These are phyloP conservation scores for Starmerella powellii DNA, from an alignment of 805 yeast species.

Conservation along the genomic window DNA sequence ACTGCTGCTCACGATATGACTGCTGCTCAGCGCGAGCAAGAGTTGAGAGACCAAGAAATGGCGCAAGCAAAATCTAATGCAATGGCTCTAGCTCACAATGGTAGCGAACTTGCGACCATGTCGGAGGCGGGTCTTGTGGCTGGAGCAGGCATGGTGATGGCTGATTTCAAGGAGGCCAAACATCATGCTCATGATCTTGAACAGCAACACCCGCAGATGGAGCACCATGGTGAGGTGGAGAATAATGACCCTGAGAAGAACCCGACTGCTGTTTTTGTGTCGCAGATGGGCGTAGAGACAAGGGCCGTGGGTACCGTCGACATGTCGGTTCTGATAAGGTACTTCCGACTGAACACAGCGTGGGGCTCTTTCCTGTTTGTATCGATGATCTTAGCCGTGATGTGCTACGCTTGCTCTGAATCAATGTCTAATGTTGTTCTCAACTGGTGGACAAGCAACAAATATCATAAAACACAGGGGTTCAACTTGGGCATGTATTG, in stretches of 20 bases:
- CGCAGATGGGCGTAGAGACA: constrained; percentile 11
- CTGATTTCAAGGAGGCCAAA: not conserved
- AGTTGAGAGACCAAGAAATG: not conserved
- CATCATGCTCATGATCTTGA: not conserved
- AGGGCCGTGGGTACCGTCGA: constrained; percentile 13
- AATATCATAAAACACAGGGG: constrained; percentile 37
- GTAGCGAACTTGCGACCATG: too few species aligned
- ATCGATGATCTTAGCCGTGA: not conserved
- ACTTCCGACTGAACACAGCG: constrained; percentile 9
- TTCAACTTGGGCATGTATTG: constrained; percentile 54
- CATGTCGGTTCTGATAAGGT: constrained; percentile 7
- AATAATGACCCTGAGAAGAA: not conserved
- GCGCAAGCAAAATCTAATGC: not conserved
- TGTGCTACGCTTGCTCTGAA: constrained; percentile 36
- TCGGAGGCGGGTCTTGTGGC: too few species aligned
- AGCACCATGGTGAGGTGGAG: not conserved
- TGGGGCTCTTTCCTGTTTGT: constrained; percentile 2
- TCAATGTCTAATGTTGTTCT: constrained; percentile 32
- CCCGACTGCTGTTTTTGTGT: not conserved
- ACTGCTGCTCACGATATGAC: too few species aligned
- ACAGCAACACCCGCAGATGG: not conserved
- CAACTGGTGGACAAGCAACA: constrained; percentile 58
- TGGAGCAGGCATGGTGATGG: too few species aligned
- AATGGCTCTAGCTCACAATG: not conserved
- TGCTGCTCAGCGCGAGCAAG: not conserved